These are phyloP conservation scores for Trametes elegans DNA, from an alignment of 768 basidiomycete species.

Conservation along the genomic window DNA sequence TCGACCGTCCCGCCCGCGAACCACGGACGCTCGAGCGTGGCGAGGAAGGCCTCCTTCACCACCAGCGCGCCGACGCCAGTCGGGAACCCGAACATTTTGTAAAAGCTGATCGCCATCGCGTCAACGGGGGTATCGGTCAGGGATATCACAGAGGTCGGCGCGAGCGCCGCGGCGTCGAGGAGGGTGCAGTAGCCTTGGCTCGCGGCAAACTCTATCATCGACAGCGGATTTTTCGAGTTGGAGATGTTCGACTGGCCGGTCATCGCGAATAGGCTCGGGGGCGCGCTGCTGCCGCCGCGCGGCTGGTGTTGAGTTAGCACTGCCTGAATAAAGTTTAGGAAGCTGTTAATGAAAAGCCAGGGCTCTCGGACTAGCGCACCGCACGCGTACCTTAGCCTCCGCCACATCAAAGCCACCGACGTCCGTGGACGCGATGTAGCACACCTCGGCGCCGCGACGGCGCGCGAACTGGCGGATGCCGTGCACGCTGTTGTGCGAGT, in stretches of 20 bases:
- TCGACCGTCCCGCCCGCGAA: slow-evolving; percentile 83
- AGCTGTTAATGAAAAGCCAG: neutral
- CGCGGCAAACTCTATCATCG: slow-evolving; percentile 60
- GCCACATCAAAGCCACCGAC: slow-evolving; percentile 63
- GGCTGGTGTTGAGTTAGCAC: slow-evolving; percentile 53
- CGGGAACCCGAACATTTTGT: slow-evolving; percentile 90
- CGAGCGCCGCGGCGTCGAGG: slow-evolving; percentile 82
- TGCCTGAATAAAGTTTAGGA: slow-evolving; percentile 37
- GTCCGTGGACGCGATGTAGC: slow-evolving; percentile 62
- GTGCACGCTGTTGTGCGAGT: slow-evolving; percentile 84
- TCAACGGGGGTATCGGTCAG: slow-evolving; percentile 68
- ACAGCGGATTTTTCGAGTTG: slow-evolving; percentile 68
- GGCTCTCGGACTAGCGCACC: slow-evolving; percentile 6
- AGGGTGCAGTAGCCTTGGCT: slow-evolving; percentile 71
- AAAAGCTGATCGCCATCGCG: slow-evolving; percentile 81
- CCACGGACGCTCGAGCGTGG: slow-evolving; percentile 68
- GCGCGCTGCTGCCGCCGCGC: slow-evolving; percentile 37
- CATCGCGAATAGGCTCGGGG: slow-evolving; percentile 66
- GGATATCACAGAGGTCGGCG: slow-evolving; percentile 67
- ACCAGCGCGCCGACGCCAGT: slow-evolving; percentile 82
- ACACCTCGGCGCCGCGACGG: slow-evolving; percentile 50
- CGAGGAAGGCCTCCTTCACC: slow-evolving; percentile 67
- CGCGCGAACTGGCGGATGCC: slow-evolving; percentile 74
- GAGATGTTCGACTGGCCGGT: slow-evolving; percentile 84
- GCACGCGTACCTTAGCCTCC: slow-evolving; percentile 53